Evolutionary conservation across 2,329 filamentous ascomycete genomes (phyloP), one percentile per base, ranked within the genome.

Genomic region (Trematosphaeria pertusa): DNA sequence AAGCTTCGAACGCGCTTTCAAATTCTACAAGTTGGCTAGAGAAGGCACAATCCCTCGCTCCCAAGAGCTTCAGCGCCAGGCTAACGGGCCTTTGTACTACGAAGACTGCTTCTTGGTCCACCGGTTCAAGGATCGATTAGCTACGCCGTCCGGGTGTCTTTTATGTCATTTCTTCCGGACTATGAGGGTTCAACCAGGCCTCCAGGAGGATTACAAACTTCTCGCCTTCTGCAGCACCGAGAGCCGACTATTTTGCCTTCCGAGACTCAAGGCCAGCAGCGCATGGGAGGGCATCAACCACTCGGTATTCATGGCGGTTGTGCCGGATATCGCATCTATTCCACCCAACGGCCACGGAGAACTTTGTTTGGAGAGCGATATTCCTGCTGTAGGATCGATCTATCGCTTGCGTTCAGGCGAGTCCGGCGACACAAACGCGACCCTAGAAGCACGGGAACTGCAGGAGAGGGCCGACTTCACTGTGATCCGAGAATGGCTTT

Each of bases 191-290:
- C 37, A 44, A 14, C 42, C 49, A 17, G 39, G 44, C 28, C n/a
- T 7, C 9, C 39, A 55, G 18, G 19, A 37, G 30, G 38, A 31
- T 10, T 41, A 49, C 43, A 55, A 55, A 17, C 46, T 55, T 15
- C 49, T 55, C 28, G 52, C 49, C 10, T 55, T 55, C 34, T 41
- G 35, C 12, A 47, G 37, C 28, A 49, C 38, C 30, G 48, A 55
- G n/a, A 46, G 42, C 24, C 46, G 44, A 34, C n/a, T 55, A 4
- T 55, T 52, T 30, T 22, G 40, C 19, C 39, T 32, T 21, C 34
- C 28, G n/a, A 31, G 21, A 33, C 11, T 44, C 35, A 7, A 24
- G 19, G 19, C 11, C 24, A 18, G n/a, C 12, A 19, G 52, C 33
- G 2, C 31, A 50, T 24, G 49, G 47, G 20, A n/a, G n/a, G n/a